Evolutionary conservation across 345 rosid genomes (phyloP).

Genomic region (Populus euphratica): DNA sequence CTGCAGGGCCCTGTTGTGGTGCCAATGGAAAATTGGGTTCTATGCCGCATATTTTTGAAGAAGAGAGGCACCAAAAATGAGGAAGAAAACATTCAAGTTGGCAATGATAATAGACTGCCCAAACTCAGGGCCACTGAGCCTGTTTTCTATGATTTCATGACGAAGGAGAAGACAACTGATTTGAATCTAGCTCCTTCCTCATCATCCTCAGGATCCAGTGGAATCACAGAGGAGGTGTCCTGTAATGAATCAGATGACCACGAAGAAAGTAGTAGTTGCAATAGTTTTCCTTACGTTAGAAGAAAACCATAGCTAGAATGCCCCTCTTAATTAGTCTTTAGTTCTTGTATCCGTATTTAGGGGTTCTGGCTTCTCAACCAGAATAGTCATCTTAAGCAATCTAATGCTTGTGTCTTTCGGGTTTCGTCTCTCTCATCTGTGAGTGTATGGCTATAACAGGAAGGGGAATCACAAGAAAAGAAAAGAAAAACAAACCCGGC

Average conservation of each 20-base stretch:
- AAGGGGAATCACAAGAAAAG: slow-evolving; percentile 13
- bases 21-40: slow-evolving; percentile 74
- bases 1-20: slow-evolving; percentile 38
- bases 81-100: slow-evolving; percentile 27
- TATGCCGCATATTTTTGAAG: slow-evolving; percentile 91
- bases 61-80: slow-evolving; percentile 58
- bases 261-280: slow-evolving; percentile 77
- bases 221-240: slow-evolving; percentile 71
- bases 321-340: slow-evolving; percentile 3
- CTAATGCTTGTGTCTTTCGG: slow-evolving; percentile 24
- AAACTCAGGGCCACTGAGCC: slow-evolving; percentile 38
- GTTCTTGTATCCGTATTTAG: neutral
- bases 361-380: slow-evolving; percentile 29
- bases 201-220: slow-evolving; percentile 76
- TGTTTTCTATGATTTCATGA: slow-evolving; percentile 78
- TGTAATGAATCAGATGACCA: slow-evolving; percentile 47
- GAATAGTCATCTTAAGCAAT: slow-evolving; percentile 30
- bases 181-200: slow-evolving; percentile 56
- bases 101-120: slow-evolving; percentile 32
- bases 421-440: slow-evolving; percentile 24
- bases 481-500: slow-evolving; percentile 10
- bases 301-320: slow-evolving; percentile 48
- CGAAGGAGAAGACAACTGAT: slow-evolving; percentile 44
- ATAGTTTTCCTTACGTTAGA: slow-evolving; percentile 53
- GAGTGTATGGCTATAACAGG: slow-evolving; percentile 16